phyloP scores from a whole-genome alignment of 2,329 filamentous ascomycete species.

The Fusarium redolens region DNA sequence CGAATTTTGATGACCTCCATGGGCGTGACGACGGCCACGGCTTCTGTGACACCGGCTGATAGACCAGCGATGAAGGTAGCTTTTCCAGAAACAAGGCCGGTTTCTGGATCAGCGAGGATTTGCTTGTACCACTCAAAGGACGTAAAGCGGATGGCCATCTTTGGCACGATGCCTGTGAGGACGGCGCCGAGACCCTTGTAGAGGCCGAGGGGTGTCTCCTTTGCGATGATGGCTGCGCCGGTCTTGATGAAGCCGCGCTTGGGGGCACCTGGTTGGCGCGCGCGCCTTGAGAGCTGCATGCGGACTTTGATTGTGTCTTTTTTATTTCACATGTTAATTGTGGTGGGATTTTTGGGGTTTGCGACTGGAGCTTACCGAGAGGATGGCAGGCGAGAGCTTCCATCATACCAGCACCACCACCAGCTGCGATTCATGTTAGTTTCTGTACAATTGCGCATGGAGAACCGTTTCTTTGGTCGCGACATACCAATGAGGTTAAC shows the following conservation, averaged over 20 bases:
- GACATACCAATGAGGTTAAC: conserved; percentile 88
- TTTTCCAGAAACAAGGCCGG: conserved; percentile 75
- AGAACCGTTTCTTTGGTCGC: background rate
- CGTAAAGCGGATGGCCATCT: conserved; percentile 99
- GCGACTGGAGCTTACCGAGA: conserved; percentile 69
- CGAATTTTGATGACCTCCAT: conserved; percentile 99
- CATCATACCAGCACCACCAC: conserved; percentile 99
- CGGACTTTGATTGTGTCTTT: conserved; percentile 97
- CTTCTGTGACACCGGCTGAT: conserved; percentile 93
- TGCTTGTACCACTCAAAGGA: conserved; percentile 98
- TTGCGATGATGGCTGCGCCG: conserved; percentile 84
- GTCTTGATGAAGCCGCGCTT: conserved; percentile 89
- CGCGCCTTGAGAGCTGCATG: conserved; percentile 95
- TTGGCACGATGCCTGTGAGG: conserved; percentile 94
- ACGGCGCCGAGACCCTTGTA: conserved; percentile 99
- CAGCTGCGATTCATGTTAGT: conserved; percentile 67
- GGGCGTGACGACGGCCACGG: conserved; percentile 93
- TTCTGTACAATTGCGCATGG: background rate
- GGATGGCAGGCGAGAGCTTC: conserved; percentile 97
- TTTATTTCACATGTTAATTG: conserved; percentile 7
- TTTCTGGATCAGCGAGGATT: conserved; percentile 74
- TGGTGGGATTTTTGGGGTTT: background rate
- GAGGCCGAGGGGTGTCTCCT: conserved; percentile 90
- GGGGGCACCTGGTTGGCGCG: conserved; percentile 83
- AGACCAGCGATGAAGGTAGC: conserved; percentile 83